Evolutionary conservation across 2,329 filamentous ascomycete species (phyloP).

Genomic region (Colletotrichum sp.): DNA sequence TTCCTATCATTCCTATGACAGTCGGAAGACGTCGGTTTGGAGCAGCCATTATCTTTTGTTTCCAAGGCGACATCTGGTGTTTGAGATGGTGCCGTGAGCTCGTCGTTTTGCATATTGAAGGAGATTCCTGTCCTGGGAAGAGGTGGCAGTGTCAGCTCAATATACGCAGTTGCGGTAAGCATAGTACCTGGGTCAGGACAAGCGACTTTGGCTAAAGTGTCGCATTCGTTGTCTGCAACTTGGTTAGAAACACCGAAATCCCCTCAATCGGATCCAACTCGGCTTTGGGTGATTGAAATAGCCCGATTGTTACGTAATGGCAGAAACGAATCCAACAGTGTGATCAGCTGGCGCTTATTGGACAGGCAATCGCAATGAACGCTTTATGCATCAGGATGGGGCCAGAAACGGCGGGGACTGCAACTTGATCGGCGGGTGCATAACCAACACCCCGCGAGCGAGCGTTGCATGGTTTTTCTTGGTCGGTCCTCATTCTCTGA

Average conservation of each 20-base stretch:
- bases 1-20: neutral
- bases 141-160: neutral
- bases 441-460: neutral
- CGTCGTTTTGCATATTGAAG: neutral
- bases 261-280: neutral
- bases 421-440: neutral
- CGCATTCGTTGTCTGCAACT: neutral
- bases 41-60: neutral
- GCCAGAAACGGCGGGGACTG: neutral
- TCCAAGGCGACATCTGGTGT: neutral
- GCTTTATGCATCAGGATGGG: neutral
- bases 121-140: neutral
- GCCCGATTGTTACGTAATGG: neutral
- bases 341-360: neutral
- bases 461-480: neutral
- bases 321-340: neutral
- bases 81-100: neutral
- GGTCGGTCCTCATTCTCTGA: neutral
- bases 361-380: accelerated
- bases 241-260: neutral
- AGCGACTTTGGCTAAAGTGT: neutral
- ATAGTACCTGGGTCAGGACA: neutral
- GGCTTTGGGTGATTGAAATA: neutral
- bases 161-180: neutral
- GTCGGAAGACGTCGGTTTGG: neutral